Conservation (phyloP, 78 protist genomes). For the Salpingoeca rosetta region DNA sequence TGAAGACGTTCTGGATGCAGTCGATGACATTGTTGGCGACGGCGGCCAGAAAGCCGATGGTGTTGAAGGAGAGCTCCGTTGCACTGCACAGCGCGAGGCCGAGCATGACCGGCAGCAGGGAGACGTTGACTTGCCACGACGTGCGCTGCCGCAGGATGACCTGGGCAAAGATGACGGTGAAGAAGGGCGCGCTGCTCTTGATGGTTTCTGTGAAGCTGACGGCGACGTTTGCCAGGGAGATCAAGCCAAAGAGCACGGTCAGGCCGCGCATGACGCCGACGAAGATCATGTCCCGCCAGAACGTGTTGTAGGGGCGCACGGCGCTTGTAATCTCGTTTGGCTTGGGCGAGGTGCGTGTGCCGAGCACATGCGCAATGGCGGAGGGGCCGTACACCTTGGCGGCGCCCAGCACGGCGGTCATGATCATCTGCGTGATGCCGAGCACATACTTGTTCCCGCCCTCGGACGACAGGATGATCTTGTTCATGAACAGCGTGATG, state of each 20-base stretch:
- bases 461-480: neutral
- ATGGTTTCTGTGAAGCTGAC: neutral
- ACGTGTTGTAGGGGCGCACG: neutral
- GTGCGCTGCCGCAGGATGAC: neutral
- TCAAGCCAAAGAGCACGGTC: neutral
- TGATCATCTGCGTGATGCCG: neutral
- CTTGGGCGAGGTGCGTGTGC: neutral
- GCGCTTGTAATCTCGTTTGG: neutral
- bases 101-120: neutral
- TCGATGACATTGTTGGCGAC: neutral
- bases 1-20: neutral
- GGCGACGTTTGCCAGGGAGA: neutral
- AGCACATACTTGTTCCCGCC: neutral
- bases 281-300: neutral
- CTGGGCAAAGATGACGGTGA: neutral
- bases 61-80: neutral
- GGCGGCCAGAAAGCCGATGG: neutral
- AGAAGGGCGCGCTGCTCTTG: neutral
- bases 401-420: neutral
- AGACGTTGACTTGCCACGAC: neutral
- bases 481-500: neutral
- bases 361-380: neutral
- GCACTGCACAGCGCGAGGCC: neutral
- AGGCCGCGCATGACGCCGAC: neutral
- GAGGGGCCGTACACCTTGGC: neutral